Base-by-base conservation (phyloP, 2,329 filamentous ascomycete species). In the Aspergillus clavatus region DNA sequence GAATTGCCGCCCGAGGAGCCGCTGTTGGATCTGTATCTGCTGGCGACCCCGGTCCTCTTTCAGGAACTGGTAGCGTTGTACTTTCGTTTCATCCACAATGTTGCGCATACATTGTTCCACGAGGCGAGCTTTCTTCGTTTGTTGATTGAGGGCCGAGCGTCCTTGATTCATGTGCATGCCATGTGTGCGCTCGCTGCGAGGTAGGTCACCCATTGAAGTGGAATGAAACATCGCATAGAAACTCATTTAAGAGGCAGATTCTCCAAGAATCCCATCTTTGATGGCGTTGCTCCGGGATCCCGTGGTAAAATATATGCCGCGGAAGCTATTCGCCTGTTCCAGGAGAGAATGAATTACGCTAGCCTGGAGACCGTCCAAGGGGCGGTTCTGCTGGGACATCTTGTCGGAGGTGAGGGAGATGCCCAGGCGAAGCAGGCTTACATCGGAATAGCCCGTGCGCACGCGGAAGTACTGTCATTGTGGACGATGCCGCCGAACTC, bases 111-210 rank as follows among this genome's bases (percentile, higher is more conserved):
- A 3, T 46, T 57, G 28, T 57, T 58, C 18, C 50, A 58, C 26
- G 48, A 52, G 36, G 45, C 46, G 10, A 53, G 45, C 22, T 57
- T 58, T 24, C 46, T 54, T 38, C 42, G 24, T n/a, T 48, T 42
- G 10, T 28, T 58, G 5, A 29, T 46, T 19, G 44, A 56, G n/a
- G 47, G 54, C 8, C 48, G 28, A 24, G 53, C 51, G 7, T 43
- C 46, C 4, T 48, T 46, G 40, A 42, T 54, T 3, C 54, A 54
- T 18, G 39, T 55, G 2, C 52, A 58, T 35, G 50, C 47, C 2
- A 56, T 58, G 54, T 54, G 50, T 42, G 52, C 54, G 29, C 42
- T 58, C 14, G 48, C 54, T 48, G 55, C 54, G 14, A 50, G 55
- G 49, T 55, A 52, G 31, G 19, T 31, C 27, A 11, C 7, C 6